Base-by-base conservation (phyloP, 1,139 yeast species). In the Yamadazyma atlantica region DNA sequence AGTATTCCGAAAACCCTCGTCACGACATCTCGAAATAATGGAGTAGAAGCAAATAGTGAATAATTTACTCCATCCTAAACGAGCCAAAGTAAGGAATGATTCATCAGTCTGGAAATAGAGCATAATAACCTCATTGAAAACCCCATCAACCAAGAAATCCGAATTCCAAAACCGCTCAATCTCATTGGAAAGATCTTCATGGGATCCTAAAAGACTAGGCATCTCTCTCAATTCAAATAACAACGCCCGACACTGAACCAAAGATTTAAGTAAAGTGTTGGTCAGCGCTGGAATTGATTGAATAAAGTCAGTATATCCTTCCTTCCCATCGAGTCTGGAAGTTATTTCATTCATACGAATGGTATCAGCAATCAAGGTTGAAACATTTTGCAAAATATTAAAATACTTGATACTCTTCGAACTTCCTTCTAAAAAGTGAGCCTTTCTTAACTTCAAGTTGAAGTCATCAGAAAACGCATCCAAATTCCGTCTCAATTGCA, bases 341-440 rank as follows among this genome's bases (percentile, higher is more conserved):
- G 80, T 53, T 19, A 80, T 72, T 51, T 82, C 88, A 35, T 67
- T 56, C 73, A 79, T 72, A 33, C 75, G 69, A 22, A 82, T 68
- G 0, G 85, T 78, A 45, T 80, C 74, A 43, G 80, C 81, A 49
- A 81, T 58, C 38, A 73, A 35, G 23, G 54, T 33, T 31, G 67
- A 48, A 47, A 62, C 33, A 42, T 57, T 50, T 37, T 43, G 47
- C 29, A 62, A 41, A 14, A 45, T 33, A 38, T 59, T 51, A 37
- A 60, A 58, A 30, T 47, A 53, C 17, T 47, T 42, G 14, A 48
- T 49, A 21, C 37, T 41, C 11, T 44, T 45, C 8, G 45, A 48
- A 8, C 32, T 38, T 3, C 51, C 54, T 4, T 34, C 41, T n/a
- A 51, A 32, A 32, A 48, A 56, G 18, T 33, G 35, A 13, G 21